Evolutionary conservation across 2,329 filamentous ascomycete species (phyloP).

Genomic region (Aschersonia sp.): DNA sequence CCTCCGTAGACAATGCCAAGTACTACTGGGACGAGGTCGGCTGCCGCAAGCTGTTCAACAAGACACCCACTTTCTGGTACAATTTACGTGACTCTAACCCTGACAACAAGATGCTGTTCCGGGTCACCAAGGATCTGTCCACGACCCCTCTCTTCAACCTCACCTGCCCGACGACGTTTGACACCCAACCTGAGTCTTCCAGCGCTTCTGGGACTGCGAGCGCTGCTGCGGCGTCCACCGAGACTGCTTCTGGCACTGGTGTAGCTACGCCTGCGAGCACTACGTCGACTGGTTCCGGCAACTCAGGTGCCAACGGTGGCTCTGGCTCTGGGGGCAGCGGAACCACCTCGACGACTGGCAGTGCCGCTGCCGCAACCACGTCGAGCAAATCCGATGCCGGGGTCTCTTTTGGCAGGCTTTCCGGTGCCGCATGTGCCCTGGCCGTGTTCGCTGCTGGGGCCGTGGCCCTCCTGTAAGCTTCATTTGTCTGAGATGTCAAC

Average conservation of each 20-base stretch:
- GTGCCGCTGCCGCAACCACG: not conserved
- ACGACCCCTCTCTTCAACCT: slow-evolving; percentile 38
- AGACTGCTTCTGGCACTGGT: not conserved
- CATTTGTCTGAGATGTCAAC: too few species aligned
- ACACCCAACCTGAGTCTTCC: slow-evolving; percentile 13
- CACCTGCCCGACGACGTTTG: slow-evolving; percentile 31
- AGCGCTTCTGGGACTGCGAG: slow-evolving; percentile 2
- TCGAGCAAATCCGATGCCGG: not conserved
- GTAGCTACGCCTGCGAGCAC: slow-evolving; percentile 2
- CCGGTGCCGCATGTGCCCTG: slow-evolving; percentile 6
- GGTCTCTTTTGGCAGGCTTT: slow-evolving; percentile 4
- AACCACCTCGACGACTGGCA: not conserved
- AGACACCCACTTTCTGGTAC: slow-evolving; percentile 47
- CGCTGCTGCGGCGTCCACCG: not conserved
- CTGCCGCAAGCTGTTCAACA: slow-evolving; percentile 42
- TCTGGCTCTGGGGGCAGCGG: slow-evolving; percentile 1
- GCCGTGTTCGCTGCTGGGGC: slow-evolving; percentile 4
- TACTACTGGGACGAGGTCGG: slow-evolving; percentile 49
- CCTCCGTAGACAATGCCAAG: slow-evolving; percentile 44
- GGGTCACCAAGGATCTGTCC: slow-evolving; percentile 37
- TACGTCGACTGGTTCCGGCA: slow-evolving; percentile 2
- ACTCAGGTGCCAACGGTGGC: slow-evolving; percentile 3
- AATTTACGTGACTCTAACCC: slow-evolving; percentile 46
- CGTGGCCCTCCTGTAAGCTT: slow-evolving; percentile 6
- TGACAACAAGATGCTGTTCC: slow-evolving; percentile 43